Conservation (phyloP, 2,329 filamentous ascomycete genomes). For the Pseudogymnoascus sp. region DNA sequence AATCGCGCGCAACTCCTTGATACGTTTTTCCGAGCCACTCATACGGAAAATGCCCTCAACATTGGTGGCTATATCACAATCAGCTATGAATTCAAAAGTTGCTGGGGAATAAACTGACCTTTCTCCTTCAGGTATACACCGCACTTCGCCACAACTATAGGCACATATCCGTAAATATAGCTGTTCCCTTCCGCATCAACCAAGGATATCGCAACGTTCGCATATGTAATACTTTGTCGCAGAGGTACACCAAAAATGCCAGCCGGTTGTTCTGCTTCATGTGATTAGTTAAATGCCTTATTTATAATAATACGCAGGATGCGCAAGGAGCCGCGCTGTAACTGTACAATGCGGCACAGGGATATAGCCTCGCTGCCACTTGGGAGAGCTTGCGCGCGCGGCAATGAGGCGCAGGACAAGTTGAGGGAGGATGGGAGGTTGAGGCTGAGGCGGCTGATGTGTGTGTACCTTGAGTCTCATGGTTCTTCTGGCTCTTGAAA, state of each 20-base stretch:
- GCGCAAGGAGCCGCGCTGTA: not conserved
- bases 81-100: not conserved
- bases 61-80: conserved; percentile 61
- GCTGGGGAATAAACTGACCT: conserved; percentile 49
- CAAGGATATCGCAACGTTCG: conserved; percentile 94
- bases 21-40: conserved; percentile 92
- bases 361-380: not conserved
- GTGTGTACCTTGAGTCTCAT: conserved; percentile 47
- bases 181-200: conserved; percentile 87
- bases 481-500: conserved; percentile 63
- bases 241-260: conserved; percentile 94
- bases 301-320: not conserved
- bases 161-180: conserved; percentile 97
- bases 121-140: conserved; percentile 97
- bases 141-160: conserved; percentile 96
- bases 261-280: conserved; percentile 35
- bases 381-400: not conserved
- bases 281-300: not conserved
- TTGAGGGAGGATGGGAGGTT: not conserved
- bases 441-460: conserved; percentile 14
- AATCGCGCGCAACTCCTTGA: conserved; percentile 86
- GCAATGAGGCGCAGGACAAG: not conserved
- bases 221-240: conserved; percentile 90
- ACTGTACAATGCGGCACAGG: not conserved
- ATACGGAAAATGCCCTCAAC: conserved; percentile 95